Base-by-base conservation (phyloP, 225 moss, liverwort and hornwort genomes). In the Climacium dendroides region DNA sequence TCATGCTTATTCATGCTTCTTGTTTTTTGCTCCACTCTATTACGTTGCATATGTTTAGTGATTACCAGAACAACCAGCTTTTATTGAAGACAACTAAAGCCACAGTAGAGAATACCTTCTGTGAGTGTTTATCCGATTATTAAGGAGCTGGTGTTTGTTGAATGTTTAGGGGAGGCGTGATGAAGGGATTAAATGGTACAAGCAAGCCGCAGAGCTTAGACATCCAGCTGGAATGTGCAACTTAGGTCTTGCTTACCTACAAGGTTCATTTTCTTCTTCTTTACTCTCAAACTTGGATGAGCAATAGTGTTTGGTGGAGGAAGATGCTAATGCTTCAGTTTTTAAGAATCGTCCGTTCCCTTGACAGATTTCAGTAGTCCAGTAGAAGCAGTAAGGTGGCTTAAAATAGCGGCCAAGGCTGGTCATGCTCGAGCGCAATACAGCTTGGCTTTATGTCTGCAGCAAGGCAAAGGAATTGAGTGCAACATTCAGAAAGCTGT, bases 361-460 rank as follows among this genome's bases (percentile, higher is more conserved):
- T 85, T n/a, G 60, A 76, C 94, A 96, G 95, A 95, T 84, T 81
- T 90, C 34, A 87, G 89, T 85, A 83, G 80, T 70, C 91, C 90
- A 86, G 86, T 89, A 60, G 94, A 94, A 87, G 95, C 95, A 74
- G 95, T 94, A 69, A 95, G 93, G 78, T 96, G 94, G 95, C 93
- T 96, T 75, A 85, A 91, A 85, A 78, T 86, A 76, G 95, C 95
- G 80, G 93, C 95, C 69, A 84, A 89, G 64, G 92, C 91, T 61
- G 95, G 95, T 84, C 94, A 96, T 89, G 95, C 94, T 64, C 93
- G 95, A 37, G 95, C 95, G 59, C 95, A 96, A 69, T 96, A 96
- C 87, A 96, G 92, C 88, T 89, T 96, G 85, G 96, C 96, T 30
- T 88, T 95, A 57, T 96, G 96, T 84, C 89, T 95, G 82, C 95